phyloP scores from a whole-genome alignment of 73 alveolate genomes.

The Urostyla sp. region DNA sequence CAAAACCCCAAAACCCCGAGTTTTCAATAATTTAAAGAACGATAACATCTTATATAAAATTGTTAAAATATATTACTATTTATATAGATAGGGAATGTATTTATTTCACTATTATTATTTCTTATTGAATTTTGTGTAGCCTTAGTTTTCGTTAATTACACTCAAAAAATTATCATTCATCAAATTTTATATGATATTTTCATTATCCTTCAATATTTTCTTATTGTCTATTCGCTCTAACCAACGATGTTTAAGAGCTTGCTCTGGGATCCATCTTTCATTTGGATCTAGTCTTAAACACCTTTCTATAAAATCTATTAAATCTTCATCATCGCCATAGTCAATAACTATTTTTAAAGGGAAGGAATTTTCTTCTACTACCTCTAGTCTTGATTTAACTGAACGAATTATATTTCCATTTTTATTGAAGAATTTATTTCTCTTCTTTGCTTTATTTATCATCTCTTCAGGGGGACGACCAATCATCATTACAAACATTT shows the following conservation, averaged over 20 bases:
- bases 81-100: too few species aligned
- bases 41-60: too few species aligned
- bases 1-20: too few species aligned
- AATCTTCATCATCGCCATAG: constrained; percentile 17
- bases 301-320: constrained; percentile 46
- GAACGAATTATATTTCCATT: constrained; percentile 26
- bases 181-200: too few species aligned
- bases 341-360: constrained; percentile 24
- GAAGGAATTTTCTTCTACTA: not conserved
- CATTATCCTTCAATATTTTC: too few species aligned
- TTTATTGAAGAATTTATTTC: constrained; percentile 45
- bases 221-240: too few species aligned
- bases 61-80: too few species aligned
- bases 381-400: not conserved
- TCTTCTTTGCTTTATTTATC: constrained; percentile 42
- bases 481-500: constrained; percentile 16
- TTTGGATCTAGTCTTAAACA: constrained; percentile 49
- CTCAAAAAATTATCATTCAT: too few species aligned
- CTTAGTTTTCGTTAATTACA: too few species aligned
- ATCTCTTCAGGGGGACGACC: constrained; percentile 49
- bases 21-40: too few species aligned
- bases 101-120: too few species aligned
- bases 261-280: constrained; percentile 37
- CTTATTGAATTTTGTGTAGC: too few species aligned
- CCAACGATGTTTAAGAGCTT: constrained; percentile 65